Percentiles rank a stretch among this genome's conserved stretches.
Evolutionary conservation across 2,329 filamentous ascomycete species (phyloP).

Genomic region (Penicillium sp.): DNA sequence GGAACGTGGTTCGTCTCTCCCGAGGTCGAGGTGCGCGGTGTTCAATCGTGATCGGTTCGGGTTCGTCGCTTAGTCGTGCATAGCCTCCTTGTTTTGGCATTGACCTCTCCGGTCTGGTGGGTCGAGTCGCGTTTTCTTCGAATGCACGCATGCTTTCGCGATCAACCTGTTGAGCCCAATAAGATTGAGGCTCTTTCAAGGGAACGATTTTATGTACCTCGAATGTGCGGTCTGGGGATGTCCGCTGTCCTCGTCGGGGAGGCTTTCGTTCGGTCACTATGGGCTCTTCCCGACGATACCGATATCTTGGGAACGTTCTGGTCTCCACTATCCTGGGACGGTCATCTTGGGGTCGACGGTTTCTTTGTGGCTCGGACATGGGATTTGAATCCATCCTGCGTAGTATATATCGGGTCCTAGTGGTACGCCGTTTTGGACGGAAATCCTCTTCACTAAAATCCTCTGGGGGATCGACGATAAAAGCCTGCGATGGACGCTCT

Average conservation of each 20-base stretch:
- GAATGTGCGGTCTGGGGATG: not conserved
- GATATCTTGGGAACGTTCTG: not conserved
- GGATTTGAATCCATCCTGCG: not conserved
- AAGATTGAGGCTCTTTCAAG: not conserved
- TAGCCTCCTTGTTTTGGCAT: not conserved
- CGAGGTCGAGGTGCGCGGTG: not conserved
- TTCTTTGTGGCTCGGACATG: not conserved
- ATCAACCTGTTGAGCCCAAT: not conserved
- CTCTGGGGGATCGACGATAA: constrained; percentile 13
- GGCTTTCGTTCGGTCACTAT: constrained; percentile 21
- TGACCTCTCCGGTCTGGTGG: not conserved
- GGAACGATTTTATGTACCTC: too few relatives aligned
- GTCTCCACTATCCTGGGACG: not conserved
- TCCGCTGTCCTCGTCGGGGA: constrained; percentile 4
- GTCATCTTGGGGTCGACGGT: not conserved
- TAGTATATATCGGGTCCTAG: not conserved
- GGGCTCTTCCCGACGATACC: constrained; percentile 16
- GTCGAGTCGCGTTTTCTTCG: not conserved
- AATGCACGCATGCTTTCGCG: not conserved
- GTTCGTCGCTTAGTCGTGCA: not conserved
- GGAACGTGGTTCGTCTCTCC: not conserved
- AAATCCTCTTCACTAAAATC: not conserved
- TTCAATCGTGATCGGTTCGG: not conserved
- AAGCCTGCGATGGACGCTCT: constrained; percentile 7
- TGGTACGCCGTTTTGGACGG: not conserved